Percentiles rank a stretch among this genome's conserved stretches.
phyloP scores from a whole-genome alignment of 1,284 basidiomycete genomes.

The Heterobasidion irregulare region DNA sequence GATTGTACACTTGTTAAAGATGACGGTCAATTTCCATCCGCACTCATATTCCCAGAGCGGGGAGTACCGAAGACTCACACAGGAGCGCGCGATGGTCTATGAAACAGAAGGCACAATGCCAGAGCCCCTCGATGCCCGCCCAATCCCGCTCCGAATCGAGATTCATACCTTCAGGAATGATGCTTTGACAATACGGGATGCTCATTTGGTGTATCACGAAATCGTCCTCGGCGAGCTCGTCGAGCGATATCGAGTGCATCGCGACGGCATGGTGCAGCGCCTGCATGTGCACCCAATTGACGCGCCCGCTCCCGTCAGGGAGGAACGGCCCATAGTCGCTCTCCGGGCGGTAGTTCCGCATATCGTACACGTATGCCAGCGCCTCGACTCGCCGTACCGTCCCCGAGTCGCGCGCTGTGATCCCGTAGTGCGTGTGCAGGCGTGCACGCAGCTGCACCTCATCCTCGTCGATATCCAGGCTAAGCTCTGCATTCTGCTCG shows the following conservation, averaged over 20 bases:
- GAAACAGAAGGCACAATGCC: slow-evolving; percentile 58
- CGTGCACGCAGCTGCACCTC: slow-evolving; percentile 32
- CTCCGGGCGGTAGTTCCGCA: slow-evolving; percentile 41
- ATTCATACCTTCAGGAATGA: slow-evolving; percentile 30
- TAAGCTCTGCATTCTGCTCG: neutral
- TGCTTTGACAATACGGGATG: slow-evolving; percentile 43
- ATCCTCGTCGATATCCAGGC: neutral
- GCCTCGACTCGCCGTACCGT: slow-evolving; percentile 26
- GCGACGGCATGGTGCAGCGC: slow-evolving; percentile 49
- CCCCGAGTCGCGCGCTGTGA: slow-evolving; percentile 34
- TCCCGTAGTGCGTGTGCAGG: slow-evolving; percentile 47
- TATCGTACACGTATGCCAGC: slow-evolving; percentile 50
- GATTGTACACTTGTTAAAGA: slow-evolving; percentile 40
- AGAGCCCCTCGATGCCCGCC: slow-evolving; percentile 53
- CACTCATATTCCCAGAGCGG: too few relatives aligned
- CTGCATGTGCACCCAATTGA: slow-evolving; percentile 56
- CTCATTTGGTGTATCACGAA: slow-evolving; percentile 40
- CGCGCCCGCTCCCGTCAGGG: slow-evolving; percentile 28
- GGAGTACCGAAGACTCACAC: slow-evolving; percentile 28
- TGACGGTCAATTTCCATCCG: neutral
- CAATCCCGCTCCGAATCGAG: slow-evolving; percentile 41
- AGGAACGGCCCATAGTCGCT: slow-evolving; percentile 53
- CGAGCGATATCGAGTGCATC: slow-evolving; percentile 37
- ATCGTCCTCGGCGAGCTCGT: slow-evolving; percentile 21
- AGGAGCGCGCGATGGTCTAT: slow-evolving; percentile 58